Evolutionary conservation across 768 basidiomycete species (phyloP), one percentile per base, ranked within the genome.

Genomic region (Suillus variegatus): DNA sequence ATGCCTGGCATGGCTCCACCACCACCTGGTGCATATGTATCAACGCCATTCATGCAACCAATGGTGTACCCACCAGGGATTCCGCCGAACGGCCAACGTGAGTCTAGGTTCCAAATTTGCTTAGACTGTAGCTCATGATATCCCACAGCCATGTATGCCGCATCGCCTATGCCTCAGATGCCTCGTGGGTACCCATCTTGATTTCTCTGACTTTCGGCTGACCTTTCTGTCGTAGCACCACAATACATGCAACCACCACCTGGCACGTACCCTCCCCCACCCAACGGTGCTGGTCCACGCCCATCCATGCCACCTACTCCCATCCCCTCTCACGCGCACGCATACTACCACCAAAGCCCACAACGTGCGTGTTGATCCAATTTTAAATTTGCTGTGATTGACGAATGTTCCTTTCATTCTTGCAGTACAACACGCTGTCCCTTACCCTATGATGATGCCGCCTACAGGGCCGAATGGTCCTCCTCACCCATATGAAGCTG

Each of bases 241-340:
- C 87, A 88, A 56, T 95, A 94, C 74, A 93, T 94, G 91, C 88
- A 80, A 47, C 87, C 88, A 36, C 91, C 89, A 6, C 90, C 90
- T 61, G 90, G 90, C 62, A 82, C 88, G 65, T 93, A 92, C 70
- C 91, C 90, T 18, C 86, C 88, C 4, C 90, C 89, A 58, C 91
- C 93, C 28, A 93, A 91, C 70, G 90, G 90, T 55, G 86, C 86
- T 40, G 91, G 85, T 46, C 92, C 89, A 20, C 86, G 93, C 67
- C 93, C 91, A 32, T 93, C 93, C 18, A 93, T 94, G 90, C 93
- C 93, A n/a, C 92, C 93, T 10, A 94, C 93, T 10, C 93, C 94
- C 3, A 92, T 94, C 68, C 93, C 92, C 16, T 83, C 90, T 49
- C 93, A 94, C 73, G 90, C 94, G 35, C 92, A 94, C 70, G 85